Base-by-base conservation (phyloP, 2,329 filamentous ascomycete species). In the Ophiostoma ips region DNA sequence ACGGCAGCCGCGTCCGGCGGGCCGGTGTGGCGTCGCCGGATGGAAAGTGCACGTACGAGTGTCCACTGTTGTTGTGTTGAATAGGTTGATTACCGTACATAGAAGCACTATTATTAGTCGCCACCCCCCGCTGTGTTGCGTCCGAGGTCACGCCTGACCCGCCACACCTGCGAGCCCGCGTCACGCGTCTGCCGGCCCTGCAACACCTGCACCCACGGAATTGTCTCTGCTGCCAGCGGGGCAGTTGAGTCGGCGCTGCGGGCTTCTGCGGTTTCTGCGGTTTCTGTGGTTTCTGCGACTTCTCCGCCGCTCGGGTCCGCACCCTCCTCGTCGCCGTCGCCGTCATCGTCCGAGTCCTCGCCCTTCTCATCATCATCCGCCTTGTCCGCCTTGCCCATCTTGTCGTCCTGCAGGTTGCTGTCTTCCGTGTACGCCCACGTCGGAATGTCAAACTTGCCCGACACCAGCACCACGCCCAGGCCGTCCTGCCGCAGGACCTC, bases 361-460 rank as follows among this genome's bases (percentile, higher is more conserved):
- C 61, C 64, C 0, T n/a, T n/a, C n/a, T 61, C 63, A 3, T 64
- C 65, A 16, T 64, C 66, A 4, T 64, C 63, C 21, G 59, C 62
- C 1, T 61, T 64, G 24, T 58, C 54, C 10, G 54, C 58, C 10
- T 56, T 59, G 2, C 50, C 47, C 13, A 57, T 60, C 8, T 50
- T 45, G 52, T 31, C 44, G 1, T 45, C 41, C n/a, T 41, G 43
- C 15, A 40, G 57, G 55, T 78, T 72, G 15, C 80, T 56, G 34
- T 81, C 76, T 59, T 86, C 82, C 0, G 76, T 76, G 54, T 83
- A 84, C 1, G 80, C 79, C 81, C 82, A 87, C 3, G 71, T 77
- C 0, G 83, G 81, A 2, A 75, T 66, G 58, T 87, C 83, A 50
- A 84, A 77, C 56, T 76, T 81, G 2, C 83, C 83, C 49, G 80